Percentiles rank a stretch among this genome's conserved stretches.
phyloP scores from a whole-genome alignment of 2,329 filamentous ascomycete species.

The Coleophoma crateriformis region DNA sequence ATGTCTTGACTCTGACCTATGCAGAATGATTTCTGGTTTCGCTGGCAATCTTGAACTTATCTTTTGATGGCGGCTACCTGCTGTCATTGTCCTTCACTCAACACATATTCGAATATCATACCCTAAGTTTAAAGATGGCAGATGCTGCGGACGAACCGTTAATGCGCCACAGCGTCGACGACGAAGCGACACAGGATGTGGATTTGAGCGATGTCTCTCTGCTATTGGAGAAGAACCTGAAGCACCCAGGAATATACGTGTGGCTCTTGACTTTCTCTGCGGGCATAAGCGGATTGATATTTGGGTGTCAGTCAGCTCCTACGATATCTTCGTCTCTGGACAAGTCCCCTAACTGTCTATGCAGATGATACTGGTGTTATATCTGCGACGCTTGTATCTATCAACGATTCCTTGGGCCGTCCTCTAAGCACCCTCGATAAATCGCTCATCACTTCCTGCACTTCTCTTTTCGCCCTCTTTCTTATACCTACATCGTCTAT shows the following conservation, averaged over 20 bases:
- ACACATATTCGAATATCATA: constrained; percentile 7
- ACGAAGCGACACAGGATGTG: constrained; percentile 10
- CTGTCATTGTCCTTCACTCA: no score
- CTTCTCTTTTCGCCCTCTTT: constrained; percentile 59
- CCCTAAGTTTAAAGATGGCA: constrained; percentile 16
- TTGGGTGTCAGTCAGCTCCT: constrained; percentile 50
- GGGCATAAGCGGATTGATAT: constrained; percentile 61
- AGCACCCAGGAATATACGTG: constrained; percentile 41
- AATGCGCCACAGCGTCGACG: constrained; percentile 15
- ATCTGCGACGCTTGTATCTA: constrained; percentile 61
- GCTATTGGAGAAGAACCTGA: constrained; percentile 22
- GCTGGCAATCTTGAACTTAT: no score
- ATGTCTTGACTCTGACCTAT: no score
- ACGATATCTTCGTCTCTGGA: not conserved
- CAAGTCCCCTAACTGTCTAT: no score
- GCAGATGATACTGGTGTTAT: constrained; percentile 46
- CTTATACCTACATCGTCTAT: constrained; percentile 59
- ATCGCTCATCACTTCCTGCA: constrained; percentile 65
- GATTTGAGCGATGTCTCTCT: constrained; percentile 17
- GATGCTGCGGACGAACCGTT: constrained; percentile 22
- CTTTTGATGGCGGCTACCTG: no score
- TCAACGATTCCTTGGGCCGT: constrained; percentile 50
- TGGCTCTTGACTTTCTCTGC: constrained; percentile 59
- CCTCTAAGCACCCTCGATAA: constrained; percentile 59
- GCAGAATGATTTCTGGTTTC: no score